These are phyloP conservation scores for Tubosaeta brunneosetosa DNA, from an alignment of 768 basidiomycete genomes.

Conservation along the genomic window DNA sequence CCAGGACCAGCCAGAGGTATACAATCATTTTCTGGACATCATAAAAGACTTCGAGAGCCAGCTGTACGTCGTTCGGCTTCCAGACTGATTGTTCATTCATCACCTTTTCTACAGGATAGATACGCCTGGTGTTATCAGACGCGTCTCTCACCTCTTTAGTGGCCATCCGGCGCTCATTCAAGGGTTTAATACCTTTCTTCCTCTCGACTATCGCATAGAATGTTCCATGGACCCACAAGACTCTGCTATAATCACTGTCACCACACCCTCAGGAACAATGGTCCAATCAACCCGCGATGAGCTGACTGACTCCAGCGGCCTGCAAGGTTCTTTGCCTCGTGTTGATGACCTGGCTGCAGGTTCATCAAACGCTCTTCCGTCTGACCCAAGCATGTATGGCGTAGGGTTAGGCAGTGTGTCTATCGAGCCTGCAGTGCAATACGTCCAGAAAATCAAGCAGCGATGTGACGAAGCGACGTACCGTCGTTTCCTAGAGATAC, in stretches of 20 bases:
- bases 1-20: conserved; percentile 54
- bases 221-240: conserved; percentile 63
- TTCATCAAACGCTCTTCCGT: conserved; percentile 6
- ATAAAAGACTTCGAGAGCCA: conserved; percentile 78
- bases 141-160: conserved; percentile 89
- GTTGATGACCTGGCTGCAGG: conserved; percentile 12
- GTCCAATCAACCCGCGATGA: conserved; percentile 51
- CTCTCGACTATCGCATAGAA: conserved; percentile 91
- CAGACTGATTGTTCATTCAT: neutral
- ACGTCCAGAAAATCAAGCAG: conserved; percentile 95
- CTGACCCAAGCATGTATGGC: conserved; percentile 25
- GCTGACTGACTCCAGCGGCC: conserved; percentile 34
- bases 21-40: conserved; percentile 63
- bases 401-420: conserved; percentile 40
- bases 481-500: conserved; percentile 70
- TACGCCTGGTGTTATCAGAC: conserved; percentile 94
- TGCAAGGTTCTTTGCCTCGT: conserved; percentile 33
- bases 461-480: conserved; percentile 90
- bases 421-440: conserved; percentile 81
- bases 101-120: conserved; percentile 63
- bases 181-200: conserved; percentile 98
- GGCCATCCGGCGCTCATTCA: conserved; percentile 90
- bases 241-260: conserved; percentile 66
- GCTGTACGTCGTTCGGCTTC: conserved; percentile 32
- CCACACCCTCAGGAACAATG: conserved; percentile 65